Evolutionary conservation across 2,329 filamentous ascomycete genomes (phyloP), one percentile per base, ranked within the genome.

Genomic region (Fusarium kyushuense): DNA sequence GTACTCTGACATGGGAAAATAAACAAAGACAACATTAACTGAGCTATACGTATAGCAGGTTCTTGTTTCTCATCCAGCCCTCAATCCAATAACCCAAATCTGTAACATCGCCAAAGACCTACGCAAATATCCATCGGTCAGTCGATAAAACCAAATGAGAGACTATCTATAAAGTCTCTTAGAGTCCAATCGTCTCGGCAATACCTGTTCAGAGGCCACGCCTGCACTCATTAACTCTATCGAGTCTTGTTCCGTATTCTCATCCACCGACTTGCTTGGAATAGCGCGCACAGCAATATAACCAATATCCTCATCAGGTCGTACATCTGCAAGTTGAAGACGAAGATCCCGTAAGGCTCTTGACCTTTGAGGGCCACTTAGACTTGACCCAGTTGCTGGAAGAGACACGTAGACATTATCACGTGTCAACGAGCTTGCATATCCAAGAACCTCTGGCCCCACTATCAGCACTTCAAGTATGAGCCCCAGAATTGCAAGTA

Each of bases 381-480:
- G 14, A 8, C 21, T 8, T 13, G 53, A 35, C 6, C 54, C 35
- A 1, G 16, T 11, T 3, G 23, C 7, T 3, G 29, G 23, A 23
- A 49, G 10, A 17, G 23, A 41, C 2, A 58, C 32, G 6, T 40
- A 58, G 1, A 11, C 17, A 19, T 46, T 46, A 1, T 58, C 40
- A 4, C 55, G 41, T 3, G 51, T 58, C 0, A 56, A 11, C 1
- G 49, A 55, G 11, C 54, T 58, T 1, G 36, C 54, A 14, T 43
- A 58, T 9, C 54, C 54, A 11, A 58, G 30, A 5, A 58, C 10
- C 2, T 56, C 55, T 4, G 52, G 52, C 6, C 56, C 32, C 4
- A 46, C 6, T 19, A 57, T 33, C 3, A 58, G 0, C 1, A 27
- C n/a, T 3, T 58, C 40, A 9, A 58, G 13, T 7, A 58, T 6